Conservation (phyloP, 2,329 filamentous ascomycete genomes). For the Byssothecium circinans region DNA sequence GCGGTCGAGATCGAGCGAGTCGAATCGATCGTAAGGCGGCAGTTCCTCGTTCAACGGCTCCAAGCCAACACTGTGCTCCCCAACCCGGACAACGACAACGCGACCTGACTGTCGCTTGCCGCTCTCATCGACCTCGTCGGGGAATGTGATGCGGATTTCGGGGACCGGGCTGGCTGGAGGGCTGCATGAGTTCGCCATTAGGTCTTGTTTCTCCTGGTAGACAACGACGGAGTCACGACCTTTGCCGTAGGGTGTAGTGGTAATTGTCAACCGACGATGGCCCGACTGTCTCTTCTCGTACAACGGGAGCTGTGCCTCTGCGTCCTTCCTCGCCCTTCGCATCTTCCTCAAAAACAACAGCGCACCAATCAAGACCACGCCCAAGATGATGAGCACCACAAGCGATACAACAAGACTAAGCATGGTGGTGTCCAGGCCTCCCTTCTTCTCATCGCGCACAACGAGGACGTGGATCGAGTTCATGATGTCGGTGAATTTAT, state of each 20-base stretch:
- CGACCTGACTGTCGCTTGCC: slow-evolving; percentile 82
- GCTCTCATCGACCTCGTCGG: slow-evolving; percentile 83
- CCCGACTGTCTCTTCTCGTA: slow-evolving; percentile 63
- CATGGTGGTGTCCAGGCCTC: slow-evolving; percentile 61
- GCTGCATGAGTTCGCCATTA: slow-evolving; percentile 73
- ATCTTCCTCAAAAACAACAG: slow-evolving; percentile 75
- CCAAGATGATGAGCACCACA: slow-evolving; percentile 74
- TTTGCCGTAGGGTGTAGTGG: slow-evolving; percentile 42
- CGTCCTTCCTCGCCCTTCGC: slow-evolving; percentile 51
- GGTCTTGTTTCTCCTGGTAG: slow-evolving; percentile 76
- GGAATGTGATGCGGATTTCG: slow-evolving; percentile 97
- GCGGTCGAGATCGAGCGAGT: slow-evolving; percentile 90
- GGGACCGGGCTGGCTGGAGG: slow-evolving; percentile 80
- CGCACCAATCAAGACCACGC: slow-evolving; percentile 65
- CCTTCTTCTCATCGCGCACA: slow-evolving; percentile 49
- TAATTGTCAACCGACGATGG: slow-evolving; percentile 62
- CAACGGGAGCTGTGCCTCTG: slow-evolving; percentile 61
- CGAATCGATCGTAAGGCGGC: slow-evolving; percentile 86
- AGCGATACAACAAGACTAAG: slow-evolving; percentile 79
- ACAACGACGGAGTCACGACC: slow-evolving; percentile 71
- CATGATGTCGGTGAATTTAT: slow-evolving; percentile 38
- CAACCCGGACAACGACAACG: slow-evolving; percentile 88
- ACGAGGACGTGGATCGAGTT: slow-evolving; percentile 52
- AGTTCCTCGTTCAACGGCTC: slow-evolving; percentile 81
- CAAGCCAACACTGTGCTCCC: slow-evolving; percentile 83